These are phyloP conservation scores for Aureobasidium sp. DNA, from an alignment of 2,329 filamentous ascomycete species.

Conservation along the genomic window DNA sequence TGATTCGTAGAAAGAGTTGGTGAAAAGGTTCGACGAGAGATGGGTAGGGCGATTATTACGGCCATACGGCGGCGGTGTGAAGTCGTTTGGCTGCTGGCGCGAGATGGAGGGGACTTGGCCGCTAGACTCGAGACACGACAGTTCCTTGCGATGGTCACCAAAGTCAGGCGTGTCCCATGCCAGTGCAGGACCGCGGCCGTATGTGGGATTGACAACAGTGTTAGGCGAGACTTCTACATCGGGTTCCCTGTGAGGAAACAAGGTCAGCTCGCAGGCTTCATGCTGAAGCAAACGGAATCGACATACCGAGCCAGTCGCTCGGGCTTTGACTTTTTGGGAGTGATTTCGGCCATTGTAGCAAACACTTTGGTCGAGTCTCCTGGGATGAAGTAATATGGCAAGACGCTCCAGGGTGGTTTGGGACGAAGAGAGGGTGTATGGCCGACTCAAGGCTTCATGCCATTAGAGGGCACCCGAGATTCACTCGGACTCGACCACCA, in stretches of 20 bases:
- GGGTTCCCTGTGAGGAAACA: neutral
- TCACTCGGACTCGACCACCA: neutral
- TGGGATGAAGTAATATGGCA: slow-evolving; percentile 38
- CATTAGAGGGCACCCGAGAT: neutral
- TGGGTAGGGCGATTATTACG: slow-evolving; percentile 20
- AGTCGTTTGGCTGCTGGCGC: slow-evolving; percentile 37
- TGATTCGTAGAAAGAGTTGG: slow-evolving; percentile 60
- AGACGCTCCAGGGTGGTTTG: slow-evolving; percentile 30
- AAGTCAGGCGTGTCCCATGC: slow-evolving; percentile 51
- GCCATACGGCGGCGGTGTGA: slow-evolving; percentile 22
- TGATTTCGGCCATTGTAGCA: slow-evolving; percentile 20
- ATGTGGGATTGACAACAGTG: slow-evolving; percentile 28
- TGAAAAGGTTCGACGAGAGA: slow-evolving; percentile 37
- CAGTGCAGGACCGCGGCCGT: neutral
- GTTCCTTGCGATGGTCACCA: slow-evolving; percentile 62
- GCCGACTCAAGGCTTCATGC: neutral
- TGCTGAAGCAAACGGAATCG: slow-evolving; percentile 2
- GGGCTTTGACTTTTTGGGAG: slow-evolving; percentile 13
- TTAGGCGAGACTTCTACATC: slow-evolving; percentile 36
- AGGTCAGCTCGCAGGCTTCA: neutral
- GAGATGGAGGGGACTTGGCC: slow-evolving; percentile 29
- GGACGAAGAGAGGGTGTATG: neutral
- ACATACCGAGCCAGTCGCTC: slow-evolving; percentile 31
- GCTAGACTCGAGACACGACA: slow-evolving; percentile 56
- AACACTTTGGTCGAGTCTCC: slow-evolving; percentile 37